A percentile compares a stretch with the other conserved stretches of the same genome.
phyloP scores from a whole-genome alignment of 2,329 filamentous ascomycete genomes.

The Sporothrix luriei region DNA sequence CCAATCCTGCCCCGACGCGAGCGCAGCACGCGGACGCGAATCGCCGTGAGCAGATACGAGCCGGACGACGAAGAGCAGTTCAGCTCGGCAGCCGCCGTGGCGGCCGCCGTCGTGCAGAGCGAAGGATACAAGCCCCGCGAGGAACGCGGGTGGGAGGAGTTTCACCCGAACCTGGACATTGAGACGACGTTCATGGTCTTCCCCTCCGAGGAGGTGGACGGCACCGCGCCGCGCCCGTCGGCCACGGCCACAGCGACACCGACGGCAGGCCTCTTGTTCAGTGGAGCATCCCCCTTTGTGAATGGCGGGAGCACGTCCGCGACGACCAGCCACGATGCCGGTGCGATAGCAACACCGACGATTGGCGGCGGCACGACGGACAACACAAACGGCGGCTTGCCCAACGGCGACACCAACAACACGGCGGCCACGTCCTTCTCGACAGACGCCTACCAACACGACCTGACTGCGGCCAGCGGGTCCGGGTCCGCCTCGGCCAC shows the following conservation, averaged over 20 bases:
- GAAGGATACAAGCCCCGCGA: conserved; percentile 97
- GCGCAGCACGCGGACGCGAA: conserved; percentile 59
- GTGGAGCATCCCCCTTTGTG: conserved; percentile 9
- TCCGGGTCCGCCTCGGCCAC: conserved; percentile 15
- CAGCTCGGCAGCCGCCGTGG: conserved; percentile 84
- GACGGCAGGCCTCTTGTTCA: not conserved
- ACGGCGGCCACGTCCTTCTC: conserved; percentile 11
- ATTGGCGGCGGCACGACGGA: not conserved
- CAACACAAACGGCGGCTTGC: conserved; percentile 11
- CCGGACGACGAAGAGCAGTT: conserved; percentile 67
- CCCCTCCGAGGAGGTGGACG: conserved; percentile 82
- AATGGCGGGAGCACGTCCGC: not conserved
- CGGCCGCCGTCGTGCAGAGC: conserved; percentile 82
- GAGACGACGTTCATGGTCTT: conserved; percentile 78
- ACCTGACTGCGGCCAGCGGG: not conserved
- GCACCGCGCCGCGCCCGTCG: conserved; percentile 54
- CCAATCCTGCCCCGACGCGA: conserved; percentile 58
- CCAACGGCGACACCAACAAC: conserved; percentile 20
- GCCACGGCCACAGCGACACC: conserved; percentile 43
- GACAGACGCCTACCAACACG: not conserved
- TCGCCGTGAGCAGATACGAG: conserved; percentile 54
- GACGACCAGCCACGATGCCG: not conserved
- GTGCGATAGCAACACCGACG: not conserved
- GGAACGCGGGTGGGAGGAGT: conserved; percentile 96
- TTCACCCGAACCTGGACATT: conserved; percentile 92